These are phyloP conservation scores for Truncatella angustata DNA, from an alignment of 2,329 filamentous ascomycete genomes.

Conservation along the genomic window DNA sequence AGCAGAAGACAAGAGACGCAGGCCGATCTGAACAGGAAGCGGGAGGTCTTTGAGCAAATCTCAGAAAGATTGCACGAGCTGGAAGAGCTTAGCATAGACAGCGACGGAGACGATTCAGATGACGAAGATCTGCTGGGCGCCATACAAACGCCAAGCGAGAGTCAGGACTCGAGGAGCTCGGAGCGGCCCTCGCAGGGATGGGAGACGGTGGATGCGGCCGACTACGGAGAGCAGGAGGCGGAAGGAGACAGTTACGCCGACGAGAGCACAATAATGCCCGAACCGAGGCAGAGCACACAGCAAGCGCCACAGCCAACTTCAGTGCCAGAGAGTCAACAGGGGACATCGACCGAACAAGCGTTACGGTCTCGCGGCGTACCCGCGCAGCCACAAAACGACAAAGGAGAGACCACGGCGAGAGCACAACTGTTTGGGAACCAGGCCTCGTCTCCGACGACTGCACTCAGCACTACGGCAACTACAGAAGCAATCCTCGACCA, in stretches of 20 bases:
- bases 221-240: slow-evolving; percentile 10
- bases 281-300: not conserved
- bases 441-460: slow-evolving; percentile 30
- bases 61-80: slow-evolving; percentile 67
- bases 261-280: slow-evolving; percentile 2
- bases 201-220: slow-evolving; percentile 1
- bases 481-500: slow-evolving; percentile 73
- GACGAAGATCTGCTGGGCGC: slow-evolving; percentile 55
- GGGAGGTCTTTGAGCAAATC: slow-evolving; percentile 64
- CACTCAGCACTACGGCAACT: slow-evolving; percentile 45
- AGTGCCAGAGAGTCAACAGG: not conserved
- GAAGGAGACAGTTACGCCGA: slow-evolving; percentile 10
- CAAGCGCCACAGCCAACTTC: not conserved
- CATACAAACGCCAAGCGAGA: slow-evolving; percentile 54
- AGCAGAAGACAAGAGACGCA: slow-evolving; percentile 60
- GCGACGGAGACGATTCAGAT: slow-evolving; percentile 32
- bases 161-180: slow-evolving; percentile 37
- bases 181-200: slow-evolving; percentile 7
- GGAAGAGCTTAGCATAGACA: slow-evolving; percentile 54
- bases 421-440: slow-evolving; percentile 44
- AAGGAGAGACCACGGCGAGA: slow-evolving; percentile 25
- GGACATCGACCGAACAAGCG: slow-evolving; percentile 29
- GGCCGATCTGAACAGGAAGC: slow-evolving; percentile 61
- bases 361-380: slow-evolving; percentile 17
- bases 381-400: slow-evolving; percentile 3